Conservation (phyloP, 2,329 filamentous ascomycete species). For the Chalaropsis ovoidea region DNA sequence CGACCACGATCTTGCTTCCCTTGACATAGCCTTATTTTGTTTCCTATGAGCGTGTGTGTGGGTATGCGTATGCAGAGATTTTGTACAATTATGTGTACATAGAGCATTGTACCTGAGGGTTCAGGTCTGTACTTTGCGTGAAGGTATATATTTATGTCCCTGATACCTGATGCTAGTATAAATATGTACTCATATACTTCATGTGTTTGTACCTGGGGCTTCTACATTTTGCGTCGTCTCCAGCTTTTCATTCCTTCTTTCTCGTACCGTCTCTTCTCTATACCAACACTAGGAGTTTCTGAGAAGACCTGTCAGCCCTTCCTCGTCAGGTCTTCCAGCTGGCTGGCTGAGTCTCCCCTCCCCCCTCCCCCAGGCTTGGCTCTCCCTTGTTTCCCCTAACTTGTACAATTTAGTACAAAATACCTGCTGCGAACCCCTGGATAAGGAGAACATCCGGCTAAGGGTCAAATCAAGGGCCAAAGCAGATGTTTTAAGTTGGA, state of each 20-base stretch:
- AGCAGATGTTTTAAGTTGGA: background rate
- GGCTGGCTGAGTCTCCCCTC: background rate
- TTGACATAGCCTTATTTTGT: background rate
- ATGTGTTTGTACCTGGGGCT: no score
- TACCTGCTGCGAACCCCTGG: background rate
- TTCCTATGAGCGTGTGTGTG: background rate
- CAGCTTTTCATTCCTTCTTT: background rate
- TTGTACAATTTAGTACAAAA: background rate
- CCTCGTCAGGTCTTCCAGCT: background rate
- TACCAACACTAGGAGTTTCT: no score
- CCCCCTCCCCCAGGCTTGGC: background rate
- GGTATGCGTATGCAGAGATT: background rate
- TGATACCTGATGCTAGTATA: no score
- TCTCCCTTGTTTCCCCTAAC: constrained; percentile 3
- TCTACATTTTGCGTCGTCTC: background rate
- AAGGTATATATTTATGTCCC: no score
- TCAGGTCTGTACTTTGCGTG: no score
- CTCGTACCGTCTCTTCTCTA: background rate
- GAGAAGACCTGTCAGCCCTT: no score
- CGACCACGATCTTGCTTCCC: background rate
- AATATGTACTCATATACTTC: no score
- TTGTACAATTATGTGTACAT: background rate
- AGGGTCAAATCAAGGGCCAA: background rate
- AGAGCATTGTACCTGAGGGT: background rate
- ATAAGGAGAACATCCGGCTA: constrained; percentile 7